Conservation (phyloP, 208 protist genomes). For the Leishmania mexicana region DNA sequence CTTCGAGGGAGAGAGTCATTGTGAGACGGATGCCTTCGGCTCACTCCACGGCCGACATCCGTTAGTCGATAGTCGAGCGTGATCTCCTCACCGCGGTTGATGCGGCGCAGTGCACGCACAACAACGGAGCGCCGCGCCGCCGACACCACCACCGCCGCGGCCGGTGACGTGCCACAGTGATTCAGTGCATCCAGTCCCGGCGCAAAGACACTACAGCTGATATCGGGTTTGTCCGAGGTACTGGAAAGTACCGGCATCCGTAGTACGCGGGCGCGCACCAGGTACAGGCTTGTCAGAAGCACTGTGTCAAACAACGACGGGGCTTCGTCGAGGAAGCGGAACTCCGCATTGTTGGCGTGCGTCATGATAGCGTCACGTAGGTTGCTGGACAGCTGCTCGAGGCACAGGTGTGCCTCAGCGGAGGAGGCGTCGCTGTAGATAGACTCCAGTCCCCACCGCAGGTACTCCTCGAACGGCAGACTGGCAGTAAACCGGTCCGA, state of each 20-base stretch:
- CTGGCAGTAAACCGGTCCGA: conserved; percentile 57
- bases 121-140: conserved; percentile 37
- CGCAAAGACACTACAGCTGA: conserved; percentile 48
- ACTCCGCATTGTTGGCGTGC: conserved; percentile 54
- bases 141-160: conserved; percentile 60
- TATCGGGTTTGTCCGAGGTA: neutral
- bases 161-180: conserved; percentile 32
- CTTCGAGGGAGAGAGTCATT: neutral
- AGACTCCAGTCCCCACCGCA: conserved; percentile 61
- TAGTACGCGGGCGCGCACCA: conserved; percentile 68
- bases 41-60: neutral
- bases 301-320: conserved; percentile 52
- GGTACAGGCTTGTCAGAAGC: conserved; percentile 68
- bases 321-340: conserved; percentile 56
- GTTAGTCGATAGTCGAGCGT: conserved; percentile 61
- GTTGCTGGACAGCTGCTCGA: conserved; percentile 76
- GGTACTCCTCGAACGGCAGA: conserved; percentile 48
- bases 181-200: conserved; percentile 75
- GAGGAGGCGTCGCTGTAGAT: conserved; percentile 37
- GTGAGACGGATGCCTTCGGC: neutral
- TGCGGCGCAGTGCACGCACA: conserved; percentile 57
- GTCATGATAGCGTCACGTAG: conserved; percentile 69
- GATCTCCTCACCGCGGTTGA: conserved; percentile 61
- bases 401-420: conserved; percentile 49
- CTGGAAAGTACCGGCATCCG: conserved; percentile 42